A percentile compares a stretch with the other conserved stretches of the same genome.
Evolutionary conservation across 2,329 filamentous ascomycete genomes (phyloP).

Genomic region (Paracoccidioides brasiliensis): DNA sequence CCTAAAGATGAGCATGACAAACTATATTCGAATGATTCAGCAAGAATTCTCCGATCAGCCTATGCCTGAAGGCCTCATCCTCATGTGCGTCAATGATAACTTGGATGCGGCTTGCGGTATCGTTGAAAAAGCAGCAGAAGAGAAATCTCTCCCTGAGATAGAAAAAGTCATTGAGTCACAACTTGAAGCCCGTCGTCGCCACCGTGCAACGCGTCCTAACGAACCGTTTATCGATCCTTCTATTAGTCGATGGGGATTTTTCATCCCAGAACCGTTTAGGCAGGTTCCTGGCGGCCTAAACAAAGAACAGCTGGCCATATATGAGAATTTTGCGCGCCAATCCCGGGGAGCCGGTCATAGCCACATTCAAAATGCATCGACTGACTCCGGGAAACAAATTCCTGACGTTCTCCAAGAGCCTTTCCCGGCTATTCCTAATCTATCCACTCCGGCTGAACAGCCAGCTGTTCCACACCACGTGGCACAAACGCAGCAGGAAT

Average conservation of each 20-base stretch:
- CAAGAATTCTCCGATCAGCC: slow-evolving; percentile 52
- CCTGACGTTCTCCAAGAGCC: slow-evolving; percentile 51
- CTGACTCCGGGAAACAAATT: slow-evolving; percentile 47
- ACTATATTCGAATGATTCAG: slow-evolving; percentile 84
- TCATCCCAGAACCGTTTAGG: slow-evolving; percentile 87
- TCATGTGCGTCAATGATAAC: slow-evolving; percentile 99
- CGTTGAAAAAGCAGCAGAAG: slow-evolving; percentile 90
- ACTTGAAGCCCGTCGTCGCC: slow-evolving; percentile 61
- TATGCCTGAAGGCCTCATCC: slow-evolving; percentile 83
- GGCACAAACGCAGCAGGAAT: slow-evolving; percentile 38
- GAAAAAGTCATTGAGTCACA: slow-evolving; percentile 82
- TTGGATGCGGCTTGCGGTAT: slow-evolving; percentile 84
- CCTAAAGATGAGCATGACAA: slow-evolving; percentile 88
- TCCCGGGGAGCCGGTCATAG: slow-evolving; percentile 49
- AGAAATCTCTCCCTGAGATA: slow-evolving; percentile 84
- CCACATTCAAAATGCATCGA: slow-evolving; percentile 43
- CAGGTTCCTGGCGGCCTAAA: slow-evolving; percentile 74
- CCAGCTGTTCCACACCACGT: slow-evolving; percentile 48
- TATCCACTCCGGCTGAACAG: slow-evolving; percentile 50
- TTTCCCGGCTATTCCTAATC: slow-evolving; percentile 45
- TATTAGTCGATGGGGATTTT: slow-evolving; percentile 82
- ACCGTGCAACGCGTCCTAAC: slow-evolving; percentile 60
- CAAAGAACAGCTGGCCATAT: slow-evolving; percentile 84
- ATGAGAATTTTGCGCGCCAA: slow-evolving; percentile 88
- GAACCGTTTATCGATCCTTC: slow-evolving; percentile 73